Conservation (phyloP, 2,329 filamentous ascomycete genomes). For the Botryosphaeria dothidea region DNA sequence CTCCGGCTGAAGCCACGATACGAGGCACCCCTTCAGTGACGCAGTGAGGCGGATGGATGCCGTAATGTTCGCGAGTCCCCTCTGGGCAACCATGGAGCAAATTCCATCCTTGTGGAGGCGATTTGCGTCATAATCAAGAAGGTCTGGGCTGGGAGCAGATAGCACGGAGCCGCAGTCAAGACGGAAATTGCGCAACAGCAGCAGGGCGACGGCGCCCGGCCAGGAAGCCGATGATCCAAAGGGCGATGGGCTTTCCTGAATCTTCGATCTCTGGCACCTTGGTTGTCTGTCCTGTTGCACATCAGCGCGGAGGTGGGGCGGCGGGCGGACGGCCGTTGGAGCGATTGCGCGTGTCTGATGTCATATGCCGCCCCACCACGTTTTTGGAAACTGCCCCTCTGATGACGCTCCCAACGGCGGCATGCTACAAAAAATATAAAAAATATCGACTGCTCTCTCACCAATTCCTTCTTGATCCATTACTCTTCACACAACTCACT, state of each 20-base stretch:
- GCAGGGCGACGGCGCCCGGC: background rate
- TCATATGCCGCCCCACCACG: constrained; percentile 15
- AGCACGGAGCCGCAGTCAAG: background rate
- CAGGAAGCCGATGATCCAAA: background rate
- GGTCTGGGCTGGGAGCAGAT: background rate
- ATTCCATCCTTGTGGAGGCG: background rate
- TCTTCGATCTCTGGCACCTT: constrained; percentile 14
- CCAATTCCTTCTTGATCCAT: background rate
- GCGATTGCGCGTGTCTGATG: background rate
- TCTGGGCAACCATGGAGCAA: background rate
- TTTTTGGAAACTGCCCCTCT: background rate
- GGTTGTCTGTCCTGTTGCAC: background rate
- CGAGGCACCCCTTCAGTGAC: background rate
- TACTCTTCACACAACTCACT: background rate
- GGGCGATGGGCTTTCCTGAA: constrained; percentile 11
- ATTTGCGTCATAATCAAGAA: background rate
- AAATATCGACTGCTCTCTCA: background rate
- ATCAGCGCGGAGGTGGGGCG: constrained; percentile 7
- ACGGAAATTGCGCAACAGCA: background rate
- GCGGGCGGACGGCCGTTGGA: background rate
- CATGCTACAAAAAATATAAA: constrained; percentile 15
- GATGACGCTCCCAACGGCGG: background rate
- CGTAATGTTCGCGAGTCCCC: background rate
- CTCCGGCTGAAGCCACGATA: background rate
- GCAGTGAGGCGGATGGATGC: background rate